Evolutionary conservation across 2,329 filamentous ascomycete genomes (phyloP).

Genomic region (Simplicillium sp.): DNA sequence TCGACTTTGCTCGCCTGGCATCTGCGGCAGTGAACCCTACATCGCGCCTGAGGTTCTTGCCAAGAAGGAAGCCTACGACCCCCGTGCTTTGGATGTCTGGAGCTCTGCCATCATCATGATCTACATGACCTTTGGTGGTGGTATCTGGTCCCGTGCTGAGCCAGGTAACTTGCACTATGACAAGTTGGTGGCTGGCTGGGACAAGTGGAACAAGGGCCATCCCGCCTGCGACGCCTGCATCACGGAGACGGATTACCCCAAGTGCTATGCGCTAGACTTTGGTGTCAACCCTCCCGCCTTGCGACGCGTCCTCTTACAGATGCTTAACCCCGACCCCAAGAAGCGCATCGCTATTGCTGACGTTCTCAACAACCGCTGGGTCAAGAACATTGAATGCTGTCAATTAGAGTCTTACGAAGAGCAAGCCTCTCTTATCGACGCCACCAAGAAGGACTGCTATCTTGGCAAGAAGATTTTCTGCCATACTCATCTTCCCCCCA

Average conservation of each 20-base stretch:
- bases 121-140: constrained; percentile 61
- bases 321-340: constrained; percentile 71
- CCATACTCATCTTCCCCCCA: constrained; percentile 46
- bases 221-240: constrained; percentile 24
- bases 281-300: constrained; percentile 57
- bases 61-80: constrained; percentile 58
- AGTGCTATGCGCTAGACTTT: constrained; percentile 54
- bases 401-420: constrained; percentile 63
- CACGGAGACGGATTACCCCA: constrained; percentile 55
- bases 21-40: constrained; percentile 79
- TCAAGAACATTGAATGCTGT: constrained; percentile 71
- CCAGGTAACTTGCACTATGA: constrained; percentile 49
- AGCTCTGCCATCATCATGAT: constrained; percentile 76
- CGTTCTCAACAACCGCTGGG: constrained; percentile 60
- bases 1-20: constrained; percentile 65
- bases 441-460: constrained; percentile 42
- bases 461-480: constrained; percentile 43
- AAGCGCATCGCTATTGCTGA: constrained; percentile 62
- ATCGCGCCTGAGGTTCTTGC: constrained; percentile 77
- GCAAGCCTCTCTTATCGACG: constrained; percentile 50
- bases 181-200: constrained; percentile 57
- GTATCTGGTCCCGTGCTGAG: constrained; percentile 65
- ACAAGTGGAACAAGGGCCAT: constrained; percentile 53
- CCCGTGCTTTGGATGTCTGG: constrained; percentile 78
- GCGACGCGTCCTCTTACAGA: constrained; percentile 63